A percentile compares a stretch with the other conserved stretches of the same genome.
These are phyloP conservation scores for Artemisia tridentata DNA, from an alignment of 129 eudicot species.

Conservation along the genomic window DNA sequence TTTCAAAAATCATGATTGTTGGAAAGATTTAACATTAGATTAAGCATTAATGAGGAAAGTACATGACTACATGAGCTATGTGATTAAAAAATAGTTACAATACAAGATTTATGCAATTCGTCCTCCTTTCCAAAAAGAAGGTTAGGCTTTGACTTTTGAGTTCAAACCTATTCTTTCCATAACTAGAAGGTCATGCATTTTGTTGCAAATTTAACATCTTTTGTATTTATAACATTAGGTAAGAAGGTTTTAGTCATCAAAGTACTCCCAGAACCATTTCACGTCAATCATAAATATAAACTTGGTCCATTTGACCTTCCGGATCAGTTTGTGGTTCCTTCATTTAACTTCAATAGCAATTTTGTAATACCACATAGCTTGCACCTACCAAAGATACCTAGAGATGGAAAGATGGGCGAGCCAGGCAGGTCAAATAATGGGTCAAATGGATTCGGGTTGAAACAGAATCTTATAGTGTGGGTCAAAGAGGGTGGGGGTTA, in stretches of 20 bases:
- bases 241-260: conserved; percentile 4
- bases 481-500: too few relatives aligned
- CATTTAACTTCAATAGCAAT: too few relatives aligned
- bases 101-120: conserved; percentile 10
- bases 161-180: conserved; percentile 19
- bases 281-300: conserved; percentile 11
- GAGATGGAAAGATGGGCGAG: too few relatives aligned
- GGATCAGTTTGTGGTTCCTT: background rate
- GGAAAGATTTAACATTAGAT: conserved; percentile 14
- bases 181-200: conserved; percentile 1
- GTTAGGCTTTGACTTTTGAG: conserved; percentile 5
- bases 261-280: conserved; percentile 11
- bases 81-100: background rate
- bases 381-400: background rate
- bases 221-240: conserved; percentile 5
- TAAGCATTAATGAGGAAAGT: conserved; percentile 14
- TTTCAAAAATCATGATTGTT: conserved; percentile 9
- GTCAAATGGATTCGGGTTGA: too few relatives aligned
- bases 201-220: conserved; percentile 6
- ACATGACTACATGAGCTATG: conserved; percentile 1
- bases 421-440: too few relatives aligned
- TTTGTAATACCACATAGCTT: background rate
- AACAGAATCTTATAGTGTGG: too few relatives aligned
- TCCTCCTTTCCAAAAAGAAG: conserved; percentile 12
- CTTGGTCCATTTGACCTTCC: conserved; percentile 16